Percentiles rank a stretch among this genome's conserved stretches.
Evolutionary conservation across 257 asterid genomes (phyloP).

Genomic region (Echium plantagineum): DNA sequence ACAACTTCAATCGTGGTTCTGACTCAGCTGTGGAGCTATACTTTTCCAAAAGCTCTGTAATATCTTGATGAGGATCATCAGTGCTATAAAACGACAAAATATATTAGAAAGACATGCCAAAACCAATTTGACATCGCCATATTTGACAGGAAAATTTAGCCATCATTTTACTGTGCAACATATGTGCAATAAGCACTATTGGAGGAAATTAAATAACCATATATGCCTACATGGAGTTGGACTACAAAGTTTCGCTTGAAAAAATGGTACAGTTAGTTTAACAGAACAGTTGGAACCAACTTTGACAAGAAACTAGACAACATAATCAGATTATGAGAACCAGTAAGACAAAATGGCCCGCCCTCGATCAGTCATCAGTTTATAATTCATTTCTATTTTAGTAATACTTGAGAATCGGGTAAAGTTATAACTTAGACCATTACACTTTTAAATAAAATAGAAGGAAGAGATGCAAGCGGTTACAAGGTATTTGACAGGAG

Average conservation of each 20-base stretch:
- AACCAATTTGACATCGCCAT: too few relatives aligned
- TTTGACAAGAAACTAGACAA: neutral
- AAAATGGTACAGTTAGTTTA: neutral
- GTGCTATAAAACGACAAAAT: constrained; percentile 37
- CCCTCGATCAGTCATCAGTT: neutral
- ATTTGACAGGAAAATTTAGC: too few relatives aligned
- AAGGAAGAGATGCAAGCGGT: constrained; percentile 12
- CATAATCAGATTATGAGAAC: neutral
- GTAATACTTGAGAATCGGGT: too few relatives aligned
- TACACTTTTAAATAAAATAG: neutral
- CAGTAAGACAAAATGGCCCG: neutral
- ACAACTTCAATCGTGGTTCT: constrained; percentile 68
- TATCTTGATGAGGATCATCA: constrained; percentile 63
- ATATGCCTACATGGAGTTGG: neutral
- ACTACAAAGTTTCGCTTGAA: neutral
- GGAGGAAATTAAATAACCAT: neutral
- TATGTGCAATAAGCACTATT: too few relatives aligned
- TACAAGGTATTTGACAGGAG: constrained; percentile 65
- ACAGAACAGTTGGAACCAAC: neutral
- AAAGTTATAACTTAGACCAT: neutral
- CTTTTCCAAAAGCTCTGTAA: constrained; percentile 45
- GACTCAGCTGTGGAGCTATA: constrained; percentile 61
- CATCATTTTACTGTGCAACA: too few relatives aligned
- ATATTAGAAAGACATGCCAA: neutral
- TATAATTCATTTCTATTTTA: neutral